phyloP scores from a whole-genome alignment of 1,139 yeast genomes.

The Kodamaea suecica region DNA sequence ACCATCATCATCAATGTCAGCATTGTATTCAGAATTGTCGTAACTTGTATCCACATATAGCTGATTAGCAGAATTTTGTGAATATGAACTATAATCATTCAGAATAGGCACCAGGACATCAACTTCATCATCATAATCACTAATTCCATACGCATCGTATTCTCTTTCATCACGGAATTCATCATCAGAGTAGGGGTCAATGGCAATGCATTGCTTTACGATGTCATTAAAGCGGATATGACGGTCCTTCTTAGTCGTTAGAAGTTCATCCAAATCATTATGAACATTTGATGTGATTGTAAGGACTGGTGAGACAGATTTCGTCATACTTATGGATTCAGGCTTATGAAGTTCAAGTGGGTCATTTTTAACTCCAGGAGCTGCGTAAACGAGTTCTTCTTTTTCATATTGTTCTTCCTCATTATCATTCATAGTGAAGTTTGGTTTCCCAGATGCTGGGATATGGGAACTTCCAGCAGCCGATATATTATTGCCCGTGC shows the following conservation, averaged over 20 bases:
- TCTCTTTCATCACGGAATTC: conserved; percentile 21
- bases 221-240: conserved; percentile 89
- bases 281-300: too few relatives aligned
- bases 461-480: too few relatives aligned
- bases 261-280: background rate
- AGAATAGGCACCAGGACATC: conserved; percentile 8
- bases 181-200: conserved; percentile 43
- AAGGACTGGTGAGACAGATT: too few relatives aligned
- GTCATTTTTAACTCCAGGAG: background rate
- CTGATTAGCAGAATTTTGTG: conserved; percentile 1
- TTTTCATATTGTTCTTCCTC: conserved; percentile 1
- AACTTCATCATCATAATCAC: conserved; percentile 18
- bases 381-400: background rate
- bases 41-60: conserved; percentile 8
- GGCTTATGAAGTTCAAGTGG: too few relatives aligned
- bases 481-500: too few relatives aligned
- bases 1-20: conserved; percentile 31
- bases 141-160: conserved; percentile 19
- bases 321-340: too few relatives aligned
- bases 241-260: conserved; percentile 35
- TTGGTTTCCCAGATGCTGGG: conserved; percentile 1
- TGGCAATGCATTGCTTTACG: conserved; percentile 87
- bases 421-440: conserved; percentile 6
- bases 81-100: conserved; percentile 5
- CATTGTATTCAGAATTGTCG: conserved; percentile 23